Conservation (phyloP, 2,329 filamentous ascomycete genomes). For the Thielaviopsis punctulata region DNA sequence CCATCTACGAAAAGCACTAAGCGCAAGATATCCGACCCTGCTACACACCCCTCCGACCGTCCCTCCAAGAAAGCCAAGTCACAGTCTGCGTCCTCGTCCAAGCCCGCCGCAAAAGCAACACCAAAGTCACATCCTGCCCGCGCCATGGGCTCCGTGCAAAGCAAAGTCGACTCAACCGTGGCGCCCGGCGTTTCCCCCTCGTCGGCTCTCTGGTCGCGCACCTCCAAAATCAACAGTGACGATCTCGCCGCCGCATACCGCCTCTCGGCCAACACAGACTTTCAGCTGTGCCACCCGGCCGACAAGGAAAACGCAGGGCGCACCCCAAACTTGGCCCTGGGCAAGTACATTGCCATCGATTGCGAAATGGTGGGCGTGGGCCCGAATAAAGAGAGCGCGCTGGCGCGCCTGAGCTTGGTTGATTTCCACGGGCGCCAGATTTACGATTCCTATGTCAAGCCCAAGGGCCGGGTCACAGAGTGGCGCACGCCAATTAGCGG, state of each 20-base stretch:
- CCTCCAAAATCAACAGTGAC: constrained; percentile 43
- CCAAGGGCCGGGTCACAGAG: constrained; percentile 64
- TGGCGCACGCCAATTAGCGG: constrained; percentile 82
- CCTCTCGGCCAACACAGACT: constrained; percentile 29
- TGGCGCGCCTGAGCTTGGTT: constrained; percentile 78
- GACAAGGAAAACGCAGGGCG: constrained; percentile 47
- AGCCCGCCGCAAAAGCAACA: constrained; percentile 9
- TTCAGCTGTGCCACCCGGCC: constrained; percentile 28
- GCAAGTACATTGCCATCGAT: constrained; percentile 85
- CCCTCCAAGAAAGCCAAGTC: constrained; percentile 10
- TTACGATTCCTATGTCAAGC: constrained; percentile 83
- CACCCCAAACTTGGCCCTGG: constrained; percentile 46
- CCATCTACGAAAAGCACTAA: constrained; percentile 20
- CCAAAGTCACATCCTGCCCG: constrained; percentile 15
- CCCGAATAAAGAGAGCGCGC: constrained; percentile 49
- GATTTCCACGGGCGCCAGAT: constrained; percentile 87
- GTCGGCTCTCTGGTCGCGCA: constrained; percentile 41
- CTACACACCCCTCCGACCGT: background rate
- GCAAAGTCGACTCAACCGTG: constrained; percentile 23
- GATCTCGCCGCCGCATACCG: constrained; percentile 45
- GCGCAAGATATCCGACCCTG: constrained; percentile 11
- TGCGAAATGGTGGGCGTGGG: constrained; percentile 97
- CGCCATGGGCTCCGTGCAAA: constrained; percentile 40
- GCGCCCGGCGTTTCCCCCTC: constrained; percentile 26
- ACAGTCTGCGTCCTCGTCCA: constrained; percentile 7